Evolutionary conservation across 108 stramenopile genomes (phyloP).

Genomic region (Skeletonema tropicum): DNA sequence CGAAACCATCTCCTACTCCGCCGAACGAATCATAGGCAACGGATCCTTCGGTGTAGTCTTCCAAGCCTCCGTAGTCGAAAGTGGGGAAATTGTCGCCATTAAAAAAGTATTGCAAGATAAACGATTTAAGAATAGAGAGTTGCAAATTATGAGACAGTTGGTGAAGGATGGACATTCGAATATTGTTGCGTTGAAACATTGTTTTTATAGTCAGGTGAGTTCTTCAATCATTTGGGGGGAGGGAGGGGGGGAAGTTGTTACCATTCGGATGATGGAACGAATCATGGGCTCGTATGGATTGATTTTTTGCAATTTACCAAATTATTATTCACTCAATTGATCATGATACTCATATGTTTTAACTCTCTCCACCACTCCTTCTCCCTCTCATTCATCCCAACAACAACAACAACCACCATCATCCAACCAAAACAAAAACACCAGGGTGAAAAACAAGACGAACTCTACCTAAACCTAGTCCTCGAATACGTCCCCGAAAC

Average conservation of each 20-base stretch:
- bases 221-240: not conserved
- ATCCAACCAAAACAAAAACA: not conserved
- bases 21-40: conserved; percentile 98
- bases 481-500: conserved; percentile 99
- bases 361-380: not conserved
- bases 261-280: not conserved
- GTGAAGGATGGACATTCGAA: conserved; percentile 95
- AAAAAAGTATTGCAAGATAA: conserved; percentile 99
- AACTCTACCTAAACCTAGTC: conserved; percentile 98
- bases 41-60: conserved; percentile 99
- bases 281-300: no score
- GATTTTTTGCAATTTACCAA: no score
- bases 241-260: no score
- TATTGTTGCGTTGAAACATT: conserved; percentile 96
- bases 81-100: conserved; percentile 93
- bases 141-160: conserved; percentile 97
- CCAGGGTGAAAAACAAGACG: conserved; percentile 90
- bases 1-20: conserved; percentile 93
- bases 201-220: conserved; percentile 94
- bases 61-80: conserved; percentile 94
- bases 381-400: not conserved
- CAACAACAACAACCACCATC: no score
- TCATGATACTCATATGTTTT: no score
- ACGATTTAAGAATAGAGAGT: conserved; percentile 98
- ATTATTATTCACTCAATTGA: no score